These are phyloP conservation scores for Amphichorda felina DNA, from an alignment of 2,329 filamentous ascomycete species.

Conservation along the genomic window DNA sequence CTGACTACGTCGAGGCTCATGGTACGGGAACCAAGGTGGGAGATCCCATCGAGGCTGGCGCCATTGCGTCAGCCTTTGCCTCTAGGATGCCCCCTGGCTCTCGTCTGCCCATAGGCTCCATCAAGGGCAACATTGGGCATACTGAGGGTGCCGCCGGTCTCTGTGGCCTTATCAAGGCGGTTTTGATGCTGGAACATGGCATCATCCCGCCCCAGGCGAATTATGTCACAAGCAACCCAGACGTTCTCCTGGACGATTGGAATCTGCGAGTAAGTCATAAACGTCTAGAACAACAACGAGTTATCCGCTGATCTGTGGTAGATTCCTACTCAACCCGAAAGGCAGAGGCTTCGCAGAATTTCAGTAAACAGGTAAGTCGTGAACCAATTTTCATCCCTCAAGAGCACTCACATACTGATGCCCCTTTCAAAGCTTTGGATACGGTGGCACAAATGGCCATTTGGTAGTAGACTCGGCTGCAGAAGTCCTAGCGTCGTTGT, in stretches of 20 bases:
- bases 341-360: no score
- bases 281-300: no score
- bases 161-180: slow-evolving; percentile 27
- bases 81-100: slow-evolving; percentile 8
- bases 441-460: slow-evolving; percentile 19
- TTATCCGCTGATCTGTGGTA: no score
- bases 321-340: no score
- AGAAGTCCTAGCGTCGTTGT: no score
- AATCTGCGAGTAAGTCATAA: no score
- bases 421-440: slow-evolving; percentile 21
- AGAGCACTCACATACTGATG: no score
- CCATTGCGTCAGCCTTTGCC: slow-evolving; percentile 18
- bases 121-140: slow-evolving; percentile 32
- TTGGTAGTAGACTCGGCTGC: neutral
- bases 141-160: slow-evolving; percentile 27
- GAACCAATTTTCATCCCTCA: no score
- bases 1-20: slow-evolving; percentile 24
- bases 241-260: slow-evolving; percentile 12
- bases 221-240: slow-evolving; percentile 22
- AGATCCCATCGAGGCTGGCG: slow-evolving; percentile 26
- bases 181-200: slow-evolving; percentile 25
- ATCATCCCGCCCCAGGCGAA: slow-evolving; percentile 28
- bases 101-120: slow-evolving; percentile 11
- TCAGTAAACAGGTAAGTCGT: no score
- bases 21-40: slow-evolving; percentile 31